These are phyloP conservation scores for Phytophthora crassamura DNA, from an alignment of 352 stramenopile genomes.

Conservation along the genomic window DNA sequence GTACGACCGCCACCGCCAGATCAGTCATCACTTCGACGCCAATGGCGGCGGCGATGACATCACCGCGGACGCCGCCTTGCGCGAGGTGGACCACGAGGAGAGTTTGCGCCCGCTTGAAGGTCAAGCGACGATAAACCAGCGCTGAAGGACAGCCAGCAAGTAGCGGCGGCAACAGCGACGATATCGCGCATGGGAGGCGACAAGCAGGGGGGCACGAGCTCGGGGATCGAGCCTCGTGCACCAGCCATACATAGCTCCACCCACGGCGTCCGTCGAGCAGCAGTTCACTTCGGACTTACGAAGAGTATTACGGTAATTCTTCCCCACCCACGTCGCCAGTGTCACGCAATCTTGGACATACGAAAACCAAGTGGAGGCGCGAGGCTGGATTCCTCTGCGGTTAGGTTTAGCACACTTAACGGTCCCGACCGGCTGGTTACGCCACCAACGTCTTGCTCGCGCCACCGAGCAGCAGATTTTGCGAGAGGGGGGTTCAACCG, in stretches of 20 bases:
- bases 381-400: slow-evolving; percentile 1
- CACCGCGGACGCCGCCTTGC: neutral
- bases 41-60: slow-evolving; percentile 25
- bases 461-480: slow-evolving; percentile 3
- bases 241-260: neutral
- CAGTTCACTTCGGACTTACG: neutral
- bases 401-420: neutral
- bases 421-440: neutral
- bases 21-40: slow-evolving; percentile 23
- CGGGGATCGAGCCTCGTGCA: neutral
- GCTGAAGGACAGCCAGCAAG: neutral
- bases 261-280: neutral
- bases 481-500: no score
- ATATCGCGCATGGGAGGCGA: no score
- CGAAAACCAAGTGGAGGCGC: slow-evolving; percentile 9
- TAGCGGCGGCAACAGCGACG: no score
- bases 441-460: no score
- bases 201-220: neutral
- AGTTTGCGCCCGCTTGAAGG: neutral
- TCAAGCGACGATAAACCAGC: neutral
- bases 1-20: slow-evolving; percentile 7
- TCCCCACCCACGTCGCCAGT: slow-evolving; percentile 17
- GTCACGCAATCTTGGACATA: slow-evolving; percentile 26
- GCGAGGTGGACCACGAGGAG: slow-evolving; percentile 13
- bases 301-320: neutral